Percentiles rank a stretch among this genome's conserved stretches.
Evolutionary conservation across 495 filamentous ascomycete genomes (phyloP).

Genomic region (Lepidopterella palustris): DNA sequence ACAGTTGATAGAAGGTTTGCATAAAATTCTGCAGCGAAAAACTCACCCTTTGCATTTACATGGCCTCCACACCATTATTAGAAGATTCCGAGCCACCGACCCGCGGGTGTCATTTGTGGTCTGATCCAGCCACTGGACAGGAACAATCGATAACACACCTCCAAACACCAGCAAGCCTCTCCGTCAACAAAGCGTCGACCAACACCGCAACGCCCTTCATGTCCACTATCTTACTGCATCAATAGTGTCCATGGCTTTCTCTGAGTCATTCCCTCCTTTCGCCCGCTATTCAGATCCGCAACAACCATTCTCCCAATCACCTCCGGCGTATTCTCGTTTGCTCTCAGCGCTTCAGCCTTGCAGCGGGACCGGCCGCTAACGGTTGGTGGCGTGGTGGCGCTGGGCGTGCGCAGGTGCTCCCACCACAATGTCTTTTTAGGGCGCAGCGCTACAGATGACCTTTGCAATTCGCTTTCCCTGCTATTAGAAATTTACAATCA

Average conservation of each 20-base stretch:
- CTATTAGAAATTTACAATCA: not conserved
- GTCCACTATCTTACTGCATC: not conserved
- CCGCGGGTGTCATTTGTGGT: not conserved
- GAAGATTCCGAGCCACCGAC: not conserved
- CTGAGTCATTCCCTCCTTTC: not conserved
- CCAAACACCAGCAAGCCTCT: not conserved
- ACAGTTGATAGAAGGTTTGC: not conserved
- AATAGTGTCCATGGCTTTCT: not conserved
- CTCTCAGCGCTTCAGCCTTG: not conserved
- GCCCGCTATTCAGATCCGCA: not conserved
- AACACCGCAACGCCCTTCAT: not conserved
- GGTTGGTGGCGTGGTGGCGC: not conserved
- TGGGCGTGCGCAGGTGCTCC: not conserved
- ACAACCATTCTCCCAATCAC: not conserved
- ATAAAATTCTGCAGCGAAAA: not conserved
- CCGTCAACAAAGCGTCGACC: not conserved
- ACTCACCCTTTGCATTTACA: not conserved
- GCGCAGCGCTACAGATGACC: not conserved
- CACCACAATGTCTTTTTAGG: not conserved
- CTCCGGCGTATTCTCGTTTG: not conserved
- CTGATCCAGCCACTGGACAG: not conserved
- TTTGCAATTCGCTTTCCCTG: not conserved
- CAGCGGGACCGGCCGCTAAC: not conserved
- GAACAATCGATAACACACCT: not conserved
- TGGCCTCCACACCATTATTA: not conserved